These are phyloP conservation scores for Medicago lupulina DNA, from an alignment of 306 rosid genomes.

Conservation along the genomic window DNA sequence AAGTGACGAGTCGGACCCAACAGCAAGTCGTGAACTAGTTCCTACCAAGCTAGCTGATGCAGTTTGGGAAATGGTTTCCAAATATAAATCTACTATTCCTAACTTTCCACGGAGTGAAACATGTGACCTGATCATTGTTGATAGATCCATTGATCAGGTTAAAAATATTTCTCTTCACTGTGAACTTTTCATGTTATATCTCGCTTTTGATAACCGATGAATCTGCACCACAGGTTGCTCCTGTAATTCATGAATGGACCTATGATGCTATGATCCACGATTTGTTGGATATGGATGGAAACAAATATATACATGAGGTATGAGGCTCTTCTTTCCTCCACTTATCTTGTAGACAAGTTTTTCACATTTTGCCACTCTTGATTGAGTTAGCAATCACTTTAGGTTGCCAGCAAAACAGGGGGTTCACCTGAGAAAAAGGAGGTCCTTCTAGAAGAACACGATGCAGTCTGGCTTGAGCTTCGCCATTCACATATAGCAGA, in stretches of 20 bases:
- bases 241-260: slow-evolving; percentile 97
- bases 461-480: slow-evolving; percentile 92
- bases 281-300: slow-evolving; percentile 83
- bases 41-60: slow-evolving; percentile 80
- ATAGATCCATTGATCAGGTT: slow-evolving; percentile 94
- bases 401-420: slow-evolving; percentile 89
- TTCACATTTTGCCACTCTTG: slow-evolving; percentile 8
- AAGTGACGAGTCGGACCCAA: slow-evolving; percentile 50
- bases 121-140: slow-evolving; percentile 89
- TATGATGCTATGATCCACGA: slow-evolving; percentile 98
- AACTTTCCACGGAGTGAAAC: slow-evolving; percentile 85
- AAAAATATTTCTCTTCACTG: slow-evolving; percentile 33
- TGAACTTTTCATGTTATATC: slow-evolving; percentile 34
- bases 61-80: slow-evolving; percentile 73
- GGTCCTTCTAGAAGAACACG: slow-evolving; percentile 77
- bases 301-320: slow-evolving; percentile 84
- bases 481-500: slow-evolving; percentile 95
- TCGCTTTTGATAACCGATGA: slow-evolving; percentile 39
- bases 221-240: slow-evolving; percentile 74
- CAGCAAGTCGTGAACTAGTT: slow-evolving; percentile 58
- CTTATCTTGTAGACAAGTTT: neutral
- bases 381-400: slow-evolving; percentile 35
- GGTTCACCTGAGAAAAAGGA: slow-evolving; percentile 79
- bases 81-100: slow-evolving; percentile 78
- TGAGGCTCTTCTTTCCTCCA: slow-evolving; percentile 31